Percentiles rank a stretch among this genome's conserved stretches.
Conservation (phyloP, 768 basidiomycete genomes). For the Phaffia tasmanica region DNA sequence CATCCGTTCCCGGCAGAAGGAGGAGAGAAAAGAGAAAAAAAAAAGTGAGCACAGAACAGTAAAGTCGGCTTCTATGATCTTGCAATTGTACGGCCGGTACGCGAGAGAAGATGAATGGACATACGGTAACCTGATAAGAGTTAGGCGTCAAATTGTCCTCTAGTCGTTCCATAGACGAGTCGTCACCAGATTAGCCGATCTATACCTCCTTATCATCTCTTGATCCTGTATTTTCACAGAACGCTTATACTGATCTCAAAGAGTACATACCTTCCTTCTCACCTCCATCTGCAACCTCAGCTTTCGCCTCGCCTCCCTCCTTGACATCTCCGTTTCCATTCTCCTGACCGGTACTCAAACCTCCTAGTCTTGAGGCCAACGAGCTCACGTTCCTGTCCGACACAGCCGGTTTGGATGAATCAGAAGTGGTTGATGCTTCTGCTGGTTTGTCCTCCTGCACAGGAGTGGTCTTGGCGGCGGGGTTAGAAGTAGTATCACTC, state of each 20-base stretch:
- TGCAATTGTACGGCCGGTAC: background rate
- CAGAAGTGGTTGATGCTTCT: background rate
- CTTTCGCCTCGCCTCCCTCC: background rate
- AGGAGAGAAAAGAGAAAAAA: background rate
- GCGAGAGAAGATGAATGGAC: background rate
- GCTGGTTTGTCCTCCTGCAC: background rate
- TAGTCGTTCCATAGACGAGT: background rate
- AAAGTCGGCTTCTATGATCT: background rate
- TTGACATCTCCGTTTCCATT: slow-evolving; percentile 5
- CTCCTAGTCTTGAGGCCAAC: slow-evolving; percentile 20
- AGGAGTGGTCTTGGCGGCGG: background rate
- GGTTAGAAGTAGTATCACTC: background rate
- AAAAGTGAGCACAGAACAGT: slow-evolving; percentile 4
- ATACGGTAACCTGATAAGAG: slow-evolving; percentile 22
- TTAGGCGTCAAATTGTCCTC: slow-evolving; percentile 21
- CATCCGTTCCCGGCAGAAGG: slow-evolving; percentile 10
- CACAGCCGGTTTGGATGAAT: background rate
- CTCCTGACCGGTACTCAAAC: slow-evolving; percentile 8
- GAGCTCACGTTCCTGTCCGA: slow-evolving; percentile 22
- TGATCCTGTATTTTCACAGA: background rate
- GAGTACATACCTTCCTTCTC: background rate
- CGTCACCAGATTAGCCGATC: background rate
- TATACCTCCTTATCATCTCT: background rate
- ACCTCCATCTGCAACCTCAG: slow-evolving; percentile 5
- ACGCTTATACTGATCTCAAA: background rate